Evolutionary conservation across 2,329 filamentous ascomycete genomes (phyloP), one percentile per base, ranked within the genome.

Genomic region (Didymellaceae sp.): DNA sequence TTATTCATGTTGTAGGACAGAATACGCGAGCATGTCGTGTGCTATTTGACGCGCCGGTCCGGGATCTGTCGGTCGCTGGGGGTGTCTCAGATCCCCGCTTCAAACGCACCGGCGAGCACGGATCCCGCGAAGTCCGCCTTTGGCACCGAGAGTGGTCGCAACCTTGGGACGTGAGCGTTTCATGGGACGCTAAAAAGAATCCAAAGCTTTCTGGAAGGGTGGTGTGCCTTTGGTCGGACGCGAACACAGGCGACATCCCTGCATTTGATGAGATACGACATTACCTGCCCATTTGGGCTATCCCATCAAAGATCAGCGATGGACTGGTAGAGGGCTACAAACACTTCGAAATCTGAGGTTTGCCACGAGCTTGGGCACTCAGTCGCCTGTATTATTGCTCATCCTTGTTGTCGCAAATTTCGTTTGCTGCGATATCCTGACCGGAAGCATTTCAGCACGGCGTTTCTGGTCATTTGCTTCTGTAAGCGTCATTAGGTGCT

Each of bases 191-290:
- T 54, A 59, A 61, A 47, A 58, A 58, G 47, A 65, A 66, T 52
- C 57, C 64, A 54, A 68, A 62, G 56, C 60, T 66, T 66, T 71
- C 69, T 57, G 89, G 91, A 1, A 81, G 77, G 25, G 85, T 92
- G 1, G 80, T 87, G 13, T 97, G 94, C 73, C 78, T 89, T 24
- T 97, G 92, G 91, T 91, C 88, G 63, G 94, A 99, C 75, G 86
- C 84, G 34, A 97, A 97, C 65, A 75, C 77, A 26, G 87, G 84
- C 3, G 80, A 80, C 1, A 91, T 97, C 38, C 92, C 93, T 0
- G 92, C 92, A 1, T 82, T 93, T 42, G 88, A 94, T 61, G 92
- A 97, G 74, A 79, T 90, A 39, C 77, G 82, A 60, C 82, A 86
- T 68, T 97, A 86, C 74, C 81, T 86, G 60, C 94, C 94, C 0